Evolutionary conservation across 169 alveolate genomes (phyloP).

Genomic region (Plasmodium ovale): DNA sequence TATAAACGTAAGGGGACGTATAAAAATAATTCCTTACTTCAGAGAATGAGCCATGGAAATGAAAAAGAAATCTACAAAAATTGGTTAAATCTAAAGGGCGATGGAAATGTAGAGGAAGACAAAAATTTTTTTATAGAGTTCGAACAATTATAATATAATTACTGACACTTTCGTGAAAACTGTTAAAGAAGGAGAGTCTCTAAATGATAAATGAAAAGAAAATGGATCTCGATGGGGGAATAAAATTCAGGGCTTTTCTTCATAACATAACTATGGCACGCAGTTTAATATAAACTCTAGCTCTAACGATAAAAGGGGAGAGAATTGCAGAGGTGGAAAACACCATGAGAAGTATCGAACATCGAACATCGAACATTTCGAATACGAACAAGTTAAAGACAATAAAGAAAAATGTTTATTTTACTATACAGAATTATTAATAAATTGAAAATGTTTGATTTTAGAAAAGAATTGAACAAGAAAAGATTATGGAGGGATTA

Average conservation of each 20-base stretch:
- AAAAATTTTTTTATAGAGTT: neutral
- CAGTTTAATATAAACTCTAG: too few species aligned
- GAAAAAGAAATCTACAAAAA: too few species aligned
- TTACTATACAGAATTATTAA: constrained; percentile 12
- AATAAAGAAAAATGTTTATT: constrained; percentile 14
- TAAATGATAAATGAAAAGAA: neutral
- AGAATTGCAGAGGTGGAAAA: too few species aligned
- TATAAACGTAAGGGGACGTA: too few species aligned
- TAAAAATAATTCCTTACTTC: too few species aligned
- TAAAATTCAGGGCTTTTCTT: too few species aligned
- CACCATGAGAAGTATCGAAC: too few species aligned
- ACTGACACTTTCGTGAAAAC: constrained; percentile 18
- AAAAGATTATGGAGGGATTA: constrained; percentile 9
- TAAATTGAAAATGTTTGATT: neutral
- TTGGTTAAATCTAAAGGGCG: neutral
- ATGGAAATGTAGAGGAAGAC: neutral
- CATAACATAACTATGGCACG: too few species aligned
- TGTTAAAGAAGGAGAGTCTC: neutral
- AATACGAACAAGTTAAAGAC: constrained; percentile 6
- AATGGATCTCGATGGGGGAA: neutral
- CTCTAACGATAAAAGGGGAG: too few species aligned
- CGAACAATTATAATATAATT: constrained; percentile 10
- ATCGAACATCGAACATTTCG: neutral
- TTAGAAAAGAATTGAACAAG: neutral
- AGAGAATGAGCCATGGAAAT: too few species aligned